These are phyloP conservation scores for Pachysandra terminalis DNA, from an alignment of 164 flowering plant species.

Conservation along the genomic window DNA sequence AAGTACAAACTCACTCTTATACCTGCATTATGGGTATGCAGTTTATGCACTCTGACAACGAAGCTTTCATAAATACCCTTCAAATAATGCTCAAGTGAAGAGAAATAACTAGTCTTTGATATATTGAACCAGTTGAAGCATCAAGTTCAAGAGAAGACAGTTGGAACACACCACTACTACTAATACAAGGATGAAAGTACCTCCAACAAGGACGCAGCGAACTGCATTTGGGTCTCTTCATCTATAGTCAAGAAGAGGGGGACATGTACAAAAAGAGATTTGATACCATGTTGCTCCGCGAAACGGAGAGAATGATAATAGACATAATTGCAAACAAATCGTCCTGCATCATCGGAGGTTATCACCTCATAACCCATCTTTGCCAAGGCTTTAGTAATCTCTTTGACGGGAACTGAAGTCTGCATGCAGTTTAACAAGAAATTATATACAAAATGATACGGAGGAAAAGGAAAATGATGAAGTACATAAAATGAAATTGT, in stretches of 20 bases:
- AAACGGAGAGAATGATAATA: constrained; percentile 91
- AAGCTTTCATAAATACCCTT: background rate
- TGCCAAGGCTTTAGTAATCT: constrained; percentile 58
- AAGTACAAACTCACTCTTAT: background rate
- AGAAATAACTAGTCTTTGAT: background rate
- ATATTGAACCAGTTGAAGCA: background rate
- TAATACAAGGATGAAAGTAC: constrained; percentile 60
- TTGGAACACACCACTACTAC: background rate
- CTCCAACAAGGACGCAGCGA: constrained; percentile 84
- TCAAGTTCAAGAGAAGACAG: background rate
- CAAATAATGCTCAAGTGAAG: background rate
- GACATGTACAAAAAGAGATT: constrained; percentile 88
- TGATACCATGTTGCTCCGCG: constrained; percentile 71
- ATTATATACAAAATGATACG: background rate
- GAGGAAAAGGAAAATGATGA: background rate
- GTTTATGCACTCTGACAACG: background rate
- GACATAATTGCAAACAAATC: constrained; percentile 94
- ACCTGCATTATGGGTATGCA: constrained; percentile 14
- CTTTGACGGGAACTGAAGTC: background rate
- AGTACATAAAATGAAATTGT: background rate
- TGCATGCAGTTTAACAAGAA: background rate
- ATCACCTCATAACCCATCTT: constrained; percentile 73
- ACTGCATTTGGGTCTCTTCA: constrained; percentile 89
- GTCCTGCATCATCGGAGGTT: constrained; percentile 85
- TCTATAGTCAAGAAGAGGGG: constrained; percentile 88